phyloP scores from a whole-genome alignment of 1,284 basidiomycete species.

The Malassezia dermatis region DNA sequence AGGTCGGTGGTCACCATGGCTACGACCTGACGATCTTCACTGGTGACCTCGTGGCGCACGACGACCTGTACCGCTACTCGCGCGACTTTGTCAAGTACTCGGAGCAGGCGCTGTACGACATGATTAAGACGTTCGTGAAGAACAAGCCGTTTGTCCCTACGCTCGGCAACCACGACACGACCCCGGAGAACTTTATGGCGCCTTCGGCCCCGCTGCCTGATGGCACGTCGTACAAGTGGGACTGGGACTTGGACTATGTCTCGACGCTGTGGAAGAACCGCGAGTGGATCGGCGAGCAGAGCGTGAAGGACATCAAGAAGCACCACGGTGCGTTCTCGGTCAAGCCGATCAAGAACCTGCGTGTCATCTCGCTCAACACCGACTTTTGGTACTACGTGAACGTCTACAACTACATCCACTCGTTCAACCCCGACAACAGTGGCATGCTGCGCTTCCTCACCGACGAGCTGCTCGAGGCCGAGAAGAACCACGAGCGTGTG shows the following conservation, averaged over 20 bases:
- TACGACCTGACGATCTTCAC: slow-evolving; percentile 64
- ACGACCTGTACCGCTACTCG: slow-evolving; percentile 36
- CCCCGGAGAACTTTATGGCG: slow-evolving; percentile 31
- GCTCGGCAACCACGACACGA: slow-evolving; percentile 45
- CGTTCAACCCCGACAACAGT: slow-evolving; percentile 60
- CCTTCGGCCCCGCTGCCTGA: slow-evolving; percentile 28
- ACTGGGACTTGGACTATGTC: slow-evolving; percentile 44
- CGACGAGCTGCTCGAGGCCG: slow-evolving; percentile 58
- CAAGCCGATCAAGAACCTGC: slow-evolving; percentile 58
- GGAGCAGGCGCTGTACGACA: slow-evolving; percentile 41
- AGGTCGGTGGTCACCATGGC: slow-evolving; percentile 54
- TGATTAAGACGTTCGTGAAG: slow-evolving; percentile 27
- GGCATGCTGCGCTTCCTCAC: slow-evolving; percentile 69
- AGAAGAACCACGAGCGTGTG: slow-evolving; percentile 49
- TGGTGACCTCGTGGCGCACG: slow-evolving; percentile 60
- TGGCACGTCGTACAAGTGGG: slow-evolving; percentile 24
- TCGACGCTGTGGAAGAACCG: slow-evolving; percentile 47
- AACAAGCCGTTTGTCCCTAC: slow-evolving; percentile 37
- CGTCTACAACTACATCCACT: slow-evolving; percentile 67
- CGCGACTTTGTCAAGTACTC: slow-evolving; percentile 39
- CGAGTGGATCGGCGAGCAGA: slow-evolving; percentile 59
- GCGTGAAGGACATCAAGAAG: slow-evolving; percentile 56
- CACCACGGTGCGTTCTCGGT: slow-evolving; percentile 70
- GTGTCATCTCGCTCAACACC: slow-evolving; percentile 68
- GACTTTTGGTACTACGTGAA: slow-evolving; percentile 53